A percentile compares a stretch with the other conserved stretches of the same genome.
Conservation (phyloP, 495 filamentous ascomycete genomes). For the Terfezia boudieri region DNA sequence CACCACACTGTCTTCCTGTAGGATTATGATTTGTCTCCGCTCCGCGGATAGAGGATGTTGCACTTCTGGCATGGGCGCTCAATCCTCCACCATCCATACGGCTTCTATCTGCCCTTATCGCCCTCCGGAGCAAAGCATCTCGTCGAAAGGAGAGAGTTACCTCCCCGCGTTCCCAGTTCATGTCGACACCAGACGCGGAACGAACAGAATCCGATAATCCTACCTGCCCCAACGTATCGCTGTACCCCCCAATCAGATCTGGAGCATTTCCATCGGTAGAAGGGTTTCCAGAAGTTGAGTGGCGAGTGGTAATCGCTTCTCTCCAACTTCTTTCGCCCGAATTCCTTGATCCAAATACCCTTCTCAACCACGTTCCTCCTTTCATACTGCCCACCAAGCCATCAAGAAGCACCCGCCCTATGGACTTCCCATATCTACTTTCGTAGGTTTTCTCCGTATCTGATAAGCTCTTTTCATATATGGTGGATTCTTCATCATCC, state of each 20-base stretch:
- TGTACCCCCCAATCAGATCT: not conserved
- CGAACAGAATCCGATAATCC: not conserved
- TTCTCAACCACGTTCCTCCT: not conserved
- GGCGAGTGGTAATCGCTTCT: not conserved
- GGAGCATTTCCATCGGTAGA: not conserved
- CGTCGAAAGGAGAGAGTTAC: not conserved
- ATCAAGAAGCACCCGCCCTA: not conserved
- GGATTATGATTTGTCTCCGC: too few relatives aligned
- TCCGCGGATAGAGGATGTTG: too few relatives aligned
- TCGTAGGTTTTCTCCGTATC: not conserved
- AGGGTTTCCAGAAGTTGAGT: not conserved
- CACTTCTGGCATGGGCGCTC: not conserved
- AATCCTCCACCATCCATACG: not conserved
- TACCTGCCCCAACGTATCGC: not conserved
- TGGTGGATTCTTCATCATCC: too few relatives aligned
- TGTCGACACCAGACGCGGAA: not conserved
- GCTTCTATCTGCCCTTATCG: not conserved
- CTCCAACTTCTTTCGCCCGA: not conserved
- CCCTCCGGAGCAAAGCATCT: not conserved
- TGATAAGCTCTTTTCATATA: too few relatives aligned
- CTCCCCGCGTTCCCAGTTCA: not conserved
- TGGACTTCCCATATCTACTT: not conserved
- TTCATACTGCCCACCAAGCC: not conserved
- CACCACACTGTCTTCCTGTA: too few relatives aligned
- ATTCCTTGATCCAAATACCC: not conserved